Evolutionary conservation across 2,329 filamentous ascomycete genomes (phyloP).

Genomic region (Colletotrichum spinosum): DNA sequence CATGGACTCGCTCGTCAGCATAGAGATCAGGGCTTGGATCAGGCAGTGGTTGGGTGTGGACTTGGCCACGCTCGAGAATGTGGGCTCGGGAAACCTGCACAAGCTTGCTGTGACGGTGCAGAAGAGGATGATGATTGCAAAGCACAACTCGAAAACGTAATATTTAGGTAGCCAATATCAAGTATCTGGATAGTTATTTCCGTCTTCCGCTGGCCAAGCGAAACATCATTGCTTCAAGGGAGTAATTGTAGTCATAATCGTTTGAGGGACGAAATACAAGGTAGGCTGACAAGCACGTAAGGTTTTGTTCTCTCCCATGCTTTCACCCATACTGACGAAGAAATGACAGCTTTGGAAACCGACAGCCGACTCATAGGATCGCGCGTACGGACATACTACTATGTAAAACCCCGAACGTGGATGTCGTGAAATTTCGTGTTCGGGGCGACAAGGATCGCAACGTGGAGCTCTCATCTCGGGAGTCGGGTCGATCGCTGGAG

Average conservation of each 20-base stretch:
- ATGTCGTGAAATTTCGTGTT: background rate
- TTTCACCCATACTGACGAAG: no score
- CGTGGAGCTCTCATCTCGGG: conserved; percentile 8
- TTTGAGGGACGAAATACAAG: no score
- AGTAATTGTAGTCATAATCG: no score
- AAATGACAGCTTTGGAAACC: no score
- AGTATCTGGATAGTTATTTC: background rate
- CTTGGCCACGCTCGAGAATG: conserved; percentile 35
- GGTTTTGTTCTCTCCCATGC: no score
- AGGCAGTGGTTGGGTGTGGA: conserved; percentile 40
- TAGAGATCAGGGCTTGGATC: conserved; percentile 41
- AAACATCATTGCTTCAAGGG: no score
- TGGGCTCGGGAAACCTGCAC: conserved; percentile 5
- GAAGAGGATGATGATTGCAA: conserved; percentile 9
- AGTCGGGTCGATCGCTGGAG: conserved; percentile 8
- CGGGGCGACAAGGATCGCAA: background rate
- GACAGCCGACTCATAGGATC: no score
- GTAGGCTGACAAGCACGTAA: no score
- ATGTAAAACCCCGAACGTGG: background rate
- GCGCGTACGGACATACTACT: no score
- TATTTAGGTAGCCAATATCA: background rate
- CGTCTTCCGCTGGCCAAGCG: no score
- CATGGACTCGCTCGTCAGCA: conserved; percentile 39
- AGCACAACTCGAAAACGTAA: conserved; percentile 15
- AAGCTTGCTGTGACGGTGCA: conserved; percentile 14